Evolutionary conservation across 2,329 filamentous ascomycete genomes (phyloP), one percentile per base, ranked within the genome.

Genomic region (Fusarium sp.): DNA sequence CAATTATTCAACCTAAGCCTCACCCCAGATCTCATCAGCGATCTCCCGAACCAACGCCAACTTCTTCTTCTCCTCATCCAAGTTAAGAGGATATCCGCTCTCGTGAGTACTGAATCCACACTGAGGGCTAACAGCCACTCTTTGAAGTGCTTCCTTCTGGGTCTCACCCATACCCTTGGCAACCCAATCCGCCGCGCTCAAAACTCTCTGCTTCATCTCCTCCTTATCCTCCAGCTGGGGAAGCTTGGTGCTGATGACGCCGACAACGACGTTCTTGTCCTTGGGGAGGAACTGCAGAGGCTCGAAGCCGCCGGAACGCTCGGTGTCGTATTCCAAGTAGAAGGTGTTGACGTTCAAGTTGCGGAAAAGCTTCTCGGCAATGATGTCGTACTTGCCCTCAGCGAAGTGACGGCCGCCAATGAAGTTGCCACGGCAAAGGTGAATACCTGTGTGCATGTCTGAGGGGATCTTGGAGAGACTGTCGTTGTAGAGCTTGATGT

Each of bases 401-500:
- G 88, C 87, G 74, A 92, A 91, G 80, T 91, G 87, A 29, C 89
- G 85, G 22, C 87, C 87, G 58, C 87, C 87, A 68, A 90, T 88
- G 78, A 91, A 91, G 81, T 91, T 92, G 51, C 86, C 86, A 11
- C 86, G 86, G 84, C 92, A 94, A 54, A 94, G 83, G 77, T 94
- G 92, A 18, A 94, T 90, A 47, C 92, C 92, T 5, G 92, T 86
- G 79, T 94, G 91, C 84, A 94, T 87, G 76, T 94, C 91, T 4
- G 83, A 78, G 0, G 91, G 91, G 1, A 88, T 82, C 73, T 87
- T 86, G 74, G 84, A 82, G 75, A 93, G 84, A 74, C 85, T 88
- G 78, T 92, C 89, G 78, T 94, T 94, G 84, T 94, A 94, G 70
- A 93, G 87, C 66, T 86, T 84, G 78, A 94, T 91, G 80, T 94